Evolutionary conservation across 2,329 filamentous ascomycete species (phyloP).

Genomic region (Aureobasidium pullulans): DNA sequence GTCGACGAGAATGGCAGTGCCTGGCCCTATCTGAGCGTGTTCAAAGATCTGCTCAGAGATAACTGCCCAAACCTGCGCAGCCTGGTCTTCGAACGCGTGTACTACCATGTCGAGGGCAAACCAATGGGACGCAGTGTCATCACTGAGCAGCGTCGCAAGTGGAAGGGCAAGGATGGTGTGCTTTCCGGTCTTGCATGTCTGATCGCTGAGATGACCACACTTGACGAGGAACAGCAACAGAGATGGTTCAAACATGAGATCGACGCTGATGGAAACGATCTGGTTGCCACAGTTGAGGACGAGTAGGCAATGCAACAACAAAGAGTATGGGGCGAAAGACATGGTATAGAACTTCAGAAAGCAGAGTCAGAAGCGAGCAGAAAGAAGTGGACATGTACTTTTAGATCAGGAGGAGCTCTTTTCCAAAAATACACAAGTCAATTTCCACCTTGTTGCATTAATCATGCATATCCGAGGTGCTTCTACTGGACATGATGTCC

Average conservation of each 20-base stretch:
- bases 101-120: not conserved
- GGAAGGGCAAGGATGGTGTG: not conserved
- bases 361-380: too few species aligned
- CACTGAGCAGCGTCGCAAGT: not conserved
- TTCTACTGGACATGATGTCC: too few species aligned
- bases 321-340: too few species aligned
- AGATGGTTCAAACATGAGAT: not conserved
- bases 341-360: too few species aligned
- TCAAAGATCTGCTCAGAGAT: not conserved
- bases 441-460: too few species aligned
- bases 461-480: too few species aligned
- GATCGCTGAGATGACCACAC: not conserved
- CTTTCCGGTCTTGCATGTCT: not conserved
- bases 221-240: not conserved
- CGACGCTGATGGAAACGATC: not conserved
- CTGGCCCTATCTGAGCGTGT: not conserved
- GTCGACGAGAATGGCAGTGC: not conserved
- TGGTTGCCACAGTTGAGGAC: not conserved
- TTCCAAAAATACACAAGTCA: too few species aligned
- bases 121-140: not conserved
- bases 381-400: too few species aligned
- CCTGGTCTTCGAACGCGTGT: not conserved
- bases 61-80: not conserved
- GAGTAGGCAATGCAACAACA: not conserved
- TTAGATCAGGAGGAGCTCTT: too few species aligned